Evolutionary conservation across 2,329 filamentous ascomycete genomes (phyloP).

Genomic region (Exophiala sp.): DNA sequence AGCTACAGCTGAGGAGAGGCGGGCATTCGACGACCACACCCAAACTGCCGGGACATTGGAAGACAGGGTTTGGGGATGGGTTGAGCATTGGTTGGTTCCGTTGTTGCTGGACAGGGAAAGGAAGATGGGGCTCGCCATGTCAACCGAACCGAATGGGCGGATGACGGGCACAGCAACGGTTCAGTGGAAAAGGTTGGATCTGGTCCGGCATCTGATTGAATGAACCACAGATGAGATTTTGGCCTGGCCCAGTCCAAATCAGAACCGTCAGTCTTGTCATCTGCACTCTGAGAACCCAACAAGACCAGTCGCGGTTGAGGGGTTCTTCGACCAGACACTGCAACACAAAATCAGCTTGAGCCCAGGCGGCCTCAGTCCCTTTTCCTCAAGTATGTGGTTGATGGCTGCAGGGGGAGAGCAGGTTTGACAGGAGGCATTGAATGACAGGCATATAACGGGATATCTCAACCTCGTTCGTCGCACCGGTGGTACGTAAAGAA

Average conservation of each 20-base stretch:
- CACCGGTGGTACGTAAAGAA: too few species aligned
- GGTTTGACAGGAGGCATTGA: too few species aligned
- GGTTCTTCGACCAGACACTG: too few species aligned
- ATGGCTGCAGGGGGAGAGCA: too few species aligned
- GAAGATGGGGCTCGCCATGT: background rate
- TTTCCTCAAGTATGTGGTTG: too few species aligned
- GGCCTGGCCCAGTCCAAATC: constrained; percentile 8
- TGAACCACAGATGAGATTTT: background rate
- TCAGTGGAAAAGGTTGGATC: background rate
- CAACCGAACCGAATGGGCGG: constrained; percentile 1
- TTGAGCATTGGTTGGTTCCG: background rate
- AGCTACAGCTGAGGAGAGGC: background rate
- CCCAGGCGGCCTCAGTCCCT: too few species aligned
- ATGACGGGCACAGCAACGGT: background rate
- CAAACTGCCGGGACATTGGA: constrained; percentile 11
- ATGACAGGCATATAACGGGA: too few species aligned
- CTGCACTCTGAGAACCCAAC: background rate
- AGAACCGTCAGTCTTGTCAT: background rate
- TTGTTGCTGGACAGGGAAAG: background rate
- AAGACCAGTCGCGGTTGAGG: too few species aligned
- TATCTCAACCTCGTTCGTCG: too few species aligned
- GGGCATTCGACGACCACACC: background rate
- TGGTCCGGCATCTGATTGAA: background rate
- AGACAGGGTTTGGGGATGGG: background rate
- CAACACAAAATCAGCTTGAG: too few species aligned